Conservation (phyloP, 371 early-diverging fungal species). For the Blyttiomyces sp. region DNA sequence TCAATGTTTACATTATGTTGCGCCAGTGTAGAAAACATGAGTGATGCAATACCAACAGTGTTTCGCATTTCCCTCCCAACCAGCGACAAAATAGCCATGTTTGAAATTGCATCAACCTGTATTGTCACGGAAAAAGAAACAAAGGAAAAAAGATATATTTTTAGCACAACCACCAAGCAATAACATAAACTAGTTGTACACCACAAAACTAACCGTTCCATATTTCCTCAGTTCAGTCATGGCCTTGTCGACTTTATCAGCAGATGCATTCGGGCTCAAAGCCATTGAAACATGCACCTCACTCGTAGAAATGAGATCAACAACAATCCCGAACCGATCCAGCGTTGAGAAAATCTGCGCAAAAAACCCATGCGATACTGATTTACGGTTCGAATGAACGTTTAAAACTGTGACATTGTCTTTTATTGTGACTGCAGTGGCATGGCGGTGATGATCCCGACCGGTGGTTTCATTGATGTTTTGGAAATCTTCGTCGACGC, state of each 20-base stretch:
- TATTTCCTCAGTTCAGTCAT: conserved; percentile 64
- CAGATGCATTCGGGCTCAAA: conserved; percentile 61
- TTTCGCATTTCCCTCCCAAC: conserved; percentile 95
- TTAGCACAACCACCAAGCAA: neutral
- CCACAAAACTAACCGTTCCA: conserved; percentile 57
- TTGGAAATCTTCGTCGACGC: neutral
- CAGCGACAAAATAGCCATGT: conserved; percentile 92
- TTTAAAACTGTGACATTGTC: conserved; percentile 89
- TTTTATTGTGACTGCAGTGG: conserved; percentile 97
- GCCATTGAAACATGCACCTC: conserved; percentile 98
- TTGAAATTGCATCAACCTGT: conserved; percentile 59
- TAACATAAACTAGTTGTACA: too few species aligned
- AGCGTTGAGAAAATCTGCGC: conserved; percentile 89
- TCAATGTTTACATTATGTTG: conserved; percentile 90
- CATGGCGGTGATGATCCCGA: conserved; percentile 7
- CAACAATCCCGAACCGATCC: conserved; percentile 79
- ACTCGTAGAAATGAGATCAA: conserved; percentile 93
- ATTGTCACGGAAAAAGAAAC: neutral
- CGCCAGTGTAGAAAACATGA: conserved; percentile 91
- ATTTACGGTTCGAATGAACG: conserved; percentile 92
- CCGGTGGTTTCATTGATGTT: neutral
- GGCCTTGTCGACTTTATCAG: conserved; percentile 64
- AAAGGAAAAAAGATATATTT: neutral
- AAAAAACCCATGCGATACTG: conserved; percentile 92
- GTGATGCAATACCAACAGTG: conserved; percentile 91